Percentiles rank a stretch among this genome's conserved stretches.
Conservation (phyloP, 2,329 filamentous ascomycete genomes). For the Cladobotryum protrusum region DNA sequence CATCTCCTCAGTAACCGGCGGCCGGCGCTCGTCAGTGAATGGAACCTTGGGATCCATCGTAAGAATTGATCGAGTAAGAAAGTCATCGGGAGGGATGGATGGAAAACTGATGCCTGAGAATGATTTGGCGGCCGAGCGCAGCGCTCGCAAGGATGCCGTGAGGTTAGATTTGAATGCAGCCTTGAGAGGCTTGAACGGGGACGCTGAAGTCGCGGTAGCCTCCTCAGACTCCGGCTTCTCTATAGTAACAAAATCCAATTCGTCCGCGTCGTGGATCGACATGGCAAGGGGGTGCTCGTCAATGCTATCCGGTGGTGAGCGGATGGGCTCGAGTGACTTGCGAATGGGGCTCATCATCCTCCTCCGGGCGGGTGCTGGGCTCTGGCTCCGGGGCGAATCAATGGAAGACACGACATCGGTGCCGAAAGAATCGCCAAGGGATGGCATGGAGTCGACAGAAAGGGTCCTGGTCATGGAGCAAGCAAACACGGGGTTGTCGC, state of each 20-base stretch:
- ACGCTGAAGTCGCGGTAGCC: conserved; percentile 28
- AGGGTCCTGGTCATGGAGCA: conserved; percentile 48
- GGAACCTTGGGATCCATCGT: conserved; percentile 61
- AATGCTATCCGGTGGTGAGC: conserved; percentile 47
- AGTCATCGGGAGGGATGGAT: conserved; percentile 59
- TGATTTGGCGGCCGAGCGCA: conserved; percentile 58
- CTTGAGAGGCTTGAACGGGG: conserved; percentile 44
- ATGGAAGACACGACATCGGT: conserved; percentile 45
- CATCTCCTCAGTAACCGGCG: conserved; percentile 55
- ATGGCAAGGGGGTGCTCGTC: conserved; percentile 47
- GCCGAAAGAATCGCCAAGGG: conserved; percentile 48
- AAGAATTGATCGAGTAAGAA: conserved; percentile 60
- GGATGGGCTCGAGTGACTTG: conserved; percentile 47
- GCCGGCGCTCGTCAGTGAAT: conserved; percentile 61
- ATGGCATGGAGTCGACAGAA: conserved; percentile 57
- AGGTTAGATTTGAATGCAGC: conserved; percentile 63
- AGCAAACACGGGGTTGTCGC: conserved; percentile 36
- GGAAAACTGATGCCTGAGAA: conserved; percentile 58
- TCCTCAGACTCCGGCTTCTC: conserved; percentile 17
- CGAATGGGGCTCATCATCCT: conserved; percentile 36
- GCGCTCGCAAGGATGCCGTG: conserved; percentile 58
- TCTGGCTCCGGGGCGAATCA: conserved; percentile 41
- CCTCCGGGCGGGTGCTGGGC: conserved; percentile 21
- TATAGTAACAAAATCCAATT: conserved; percentile 11
- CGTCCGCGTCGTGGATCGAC: conserved; percentile 31